Conservation (phyloP, 1,284 basidiomycete species). For the Cystobasidiaceae sp. region DNA sequence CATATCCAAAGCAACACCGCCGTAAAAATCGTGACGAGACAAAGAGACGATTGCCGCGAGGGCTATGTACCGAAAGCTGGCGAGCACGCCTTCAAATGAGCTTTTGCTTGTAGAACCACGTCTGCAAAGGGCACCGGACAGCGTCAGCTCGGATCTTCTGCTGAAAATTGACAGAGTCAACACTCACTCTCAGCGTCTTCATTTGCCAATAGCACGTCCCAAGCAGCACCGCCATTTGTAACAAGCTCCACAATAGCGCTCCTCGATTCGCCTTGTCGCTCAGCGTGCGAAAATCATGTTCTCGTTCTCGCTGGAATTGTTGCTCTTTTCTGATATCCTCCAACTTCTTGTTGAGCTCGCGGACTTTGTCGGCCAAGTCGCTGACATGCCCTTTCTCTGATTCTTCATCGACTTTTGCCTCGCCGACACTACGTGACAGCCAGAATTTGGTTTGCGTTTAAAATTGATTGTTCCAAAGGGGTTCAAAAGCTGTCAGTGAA, state of each 20-base stretch:
- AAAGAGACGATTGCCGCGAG: no score
- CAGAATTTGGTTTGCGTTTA: no score
- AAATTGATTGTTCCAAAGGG: no score
- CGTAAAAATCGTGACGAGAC: no score
- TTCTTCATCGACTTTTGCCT: slow-evolving; percentile 43
- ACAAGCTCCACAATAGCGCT: slow-evolving; percentile 87
- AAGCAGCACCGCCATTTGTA: slow-evolving; percentile 79
- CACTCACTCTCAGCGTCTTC: slow-evolving; percentile 77
- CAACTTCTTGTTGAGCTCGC: slow-evolving; percentile 87
- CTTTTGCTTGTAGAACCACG: slow-evolving; percentile 25
- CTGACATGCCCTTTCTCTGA: slow-evolving; percentile 76
- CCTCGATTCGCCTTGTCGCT: slow-evolving; percentile 81
- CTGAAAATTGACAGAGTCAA: no score
- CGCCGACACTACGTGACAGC: slow-evolving; percentile 35
- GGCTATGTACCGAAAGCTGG: no score
- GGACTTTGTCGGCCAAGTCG: slow-evolving; percentile 75
- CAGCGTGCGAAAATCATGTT: slow-evolving; percentile 82
- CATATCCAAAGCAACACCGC: no score
- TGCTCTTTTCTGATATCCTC: slow-evolving; percentile 92
- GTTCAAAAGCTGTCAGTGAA: no score
- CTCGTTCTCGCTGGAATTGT: slow-evolving; percentile 89
- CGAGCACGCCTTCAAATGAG: slow-evolving; percentile 25
- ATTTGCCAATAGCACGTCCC: slow-evolving; percentile 88
- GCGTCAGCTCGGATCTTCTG: neutral
- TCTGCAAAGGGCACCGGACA: neutral